phyloP scores from a whole-genome alignment of 2,329 filamentous ascomycete species.

The Cladophialophora carrionii region DNA sequence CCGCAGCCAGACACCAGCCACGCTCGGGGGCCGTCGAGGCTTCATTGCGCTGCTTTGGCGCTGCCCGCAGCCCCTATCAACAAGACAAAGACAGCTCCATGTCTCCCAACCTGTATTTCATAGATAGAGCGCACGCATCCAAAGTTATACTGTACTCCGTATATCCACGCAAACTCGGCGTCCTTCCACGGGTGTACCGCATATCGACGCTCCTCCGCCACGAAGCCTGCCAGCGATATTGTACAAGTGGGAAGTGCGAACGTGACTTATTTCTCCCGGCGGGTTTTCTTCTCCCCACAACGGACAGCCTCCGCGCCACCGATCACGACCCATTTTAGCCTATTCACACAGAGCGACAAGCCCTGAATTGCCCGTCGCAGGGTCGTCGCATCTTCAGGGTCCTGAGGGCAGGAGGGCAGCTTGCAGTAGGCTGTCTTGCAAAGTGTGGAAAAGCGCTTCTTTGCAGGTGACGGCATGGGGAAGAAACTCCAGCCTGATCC shows the following conservation, averaged over 20 bases:
- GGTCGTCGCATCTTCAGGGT: neutral
- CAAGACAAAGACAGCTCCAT: neutral
- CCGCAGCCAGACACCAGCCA: neutral
- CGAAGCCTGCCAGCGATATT: neutral
- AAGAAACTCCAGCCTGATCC: neutral
- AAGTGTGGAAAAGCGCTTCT: neutral
- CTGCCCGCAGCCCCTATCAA: neutral
- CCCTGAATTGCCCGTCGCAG: neutral
- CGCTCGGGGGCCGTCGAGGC: too few relatives aligned
- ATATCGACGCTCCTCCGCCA: neutral
- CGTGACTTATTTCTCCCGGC: neutral
- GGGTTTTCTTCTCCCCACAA: neutral
- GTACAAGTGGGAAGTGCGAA: neutral
- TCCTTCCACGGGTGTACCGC: neutral
- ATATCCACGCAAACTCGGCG: neutral
- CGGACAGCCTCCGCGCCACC: slow-evolving; percentile 4
- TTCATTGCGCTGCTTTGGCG: neutral
- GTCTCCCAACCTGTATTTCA: neutral
- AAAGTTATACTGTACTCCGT: neutral
- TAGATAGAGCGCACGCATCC: neutral
- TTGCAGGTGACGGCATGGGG: neutral
- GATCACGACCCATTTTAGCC: slow-evolving; percentile 2
- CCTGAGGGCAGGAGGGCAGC: neutral
- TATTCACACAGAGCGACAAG: neutral
- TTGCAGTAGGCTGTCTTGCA: neutral